Evolutionary conservation across 2,329 filamentous ascomycete genomes (phyloP), one percentile per base, ranked within the genome.

Genomic region (Madurella mycetomatis): DNA sequence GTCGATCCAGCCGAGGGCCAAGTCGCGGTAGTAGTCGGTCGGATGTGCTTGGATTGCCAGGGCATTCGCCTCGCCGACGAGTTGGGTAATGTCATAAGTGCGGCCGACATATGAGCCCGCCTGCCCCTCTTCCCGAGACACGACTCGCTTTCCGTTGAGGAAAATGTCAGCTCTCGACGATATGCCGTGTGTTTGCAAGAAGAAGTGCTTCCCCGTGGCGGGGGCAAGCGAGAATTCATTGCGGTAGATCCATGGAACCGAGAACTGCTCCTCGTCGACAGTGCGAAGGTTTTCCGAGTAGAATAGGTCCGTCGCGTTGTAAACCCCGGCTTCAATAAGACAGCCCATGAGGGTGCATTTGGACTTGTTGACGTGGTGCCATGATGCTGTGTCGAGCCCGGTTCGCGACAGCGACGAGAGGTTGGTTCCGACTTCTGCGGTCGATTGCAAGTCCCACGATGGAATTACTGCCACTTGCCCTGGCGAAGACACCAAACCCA

Each of bases 161-260:
- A 74, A 84, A 5, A 86, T 75, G 58, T 85, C 82, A 1, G 80
- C 83, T 32, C 75, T 76, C 1, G 82, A 83, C 0, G 76, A 79
- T 58, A 86, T 82, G 4, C 83, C 83, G 56, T 85, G 72, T 0
- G 81, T 85, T 34, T 77, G 68, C 1, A 86, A 68, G 30, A 79
- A 72, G 58, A 76, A 80, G 59, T 82, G 76, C 34, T 73, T 66
- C 1, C 66, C 67, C 0, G 64, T 31, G 2, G 56, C 47, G 0
- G 65, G 62, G 1, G 67, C 59, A 1, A 83, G 60, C 0, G 58
- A 54, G 51, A 83, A 79, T 54, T 84, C 78, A 40, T 77, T 69
- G 12, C 82, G 74, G 59, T 84, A 86, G 19, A 84, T 64, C 82
- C 82, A 86, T 0, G 82, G 79, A 0, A 76, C 73, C 1, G 69